A percentile compares a stretch with the other conserved stretches of the same genome.
Evolutionary conservation across 2,329 filamentous ascomycete genomes (phyloP).

Genomic region (Botrytis cinerea): DNA sequence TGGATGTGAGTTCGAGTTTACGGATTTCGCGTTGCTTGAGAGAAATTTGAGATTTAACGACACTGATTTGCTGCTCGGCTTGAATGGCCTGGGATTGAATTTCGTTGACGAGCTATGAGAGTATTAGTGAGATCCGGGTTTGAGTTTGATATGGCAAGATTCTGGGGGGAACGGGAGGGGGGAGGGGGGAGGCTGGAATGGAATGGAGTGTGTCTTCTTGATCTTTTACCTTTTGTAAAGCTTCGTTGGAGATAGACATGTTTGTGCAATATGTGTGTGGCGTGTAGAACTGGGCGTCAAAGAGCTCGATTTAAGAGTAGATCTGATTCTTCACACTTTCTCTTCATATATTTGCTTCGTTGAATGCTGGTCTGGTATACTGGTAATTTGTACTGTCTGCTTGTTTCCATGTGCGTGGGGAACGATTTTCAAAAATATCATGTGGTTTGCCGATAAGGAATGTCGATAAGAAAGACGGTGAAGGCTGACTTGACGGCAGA

Average conservation of each 20-base stretch:
- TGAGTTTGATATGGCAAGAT: constrained; percentile 4
- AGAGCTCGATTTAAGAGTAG: background rate
- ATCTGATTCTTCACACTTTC: background rate
- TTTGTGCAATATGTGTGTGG: constrained; percentile 34
- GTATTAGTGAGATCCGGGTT: constrained; percentile 18
- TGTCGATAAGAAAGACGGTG: constrained; percentile 7
- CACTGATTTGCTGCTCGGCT: constrained; percentile 87
- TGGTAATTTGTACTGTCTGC: background rate
- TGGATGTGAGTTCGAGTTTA: constrained; percentile 82
- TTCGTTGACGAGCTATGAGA: constrained; percentile 77
- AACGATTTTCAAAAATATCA: constrained; percentile 11
- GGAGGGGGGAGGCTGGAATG: background rate
- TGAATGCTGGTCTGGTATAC: background rate
- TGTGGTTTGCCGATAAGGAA: constrained; percentile 19
- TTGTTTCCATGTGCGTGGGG: constrained; percentile 4
- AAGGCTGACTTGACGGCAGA: background rate
- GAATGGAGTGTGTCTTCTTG: background rate
- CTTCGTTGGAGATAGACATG: constrained; percentile 95
- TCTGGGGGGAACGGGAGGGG: background rate
- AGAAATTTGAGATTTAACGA: constrained; percentile 81
- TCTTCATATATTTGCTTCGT: background rate
- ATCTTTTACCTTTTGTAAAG: constrained; percentile 77
- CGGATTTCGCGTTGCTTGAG: constrained; percentile 87
- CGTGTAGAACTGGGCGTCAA: background rate
- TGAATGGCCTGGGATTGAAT: constrained; percentile 87